Percentiles rank a stretch among this genome's conserved stretches.
phyloP scores from a whole-genome alignment of 768 basidiomycete species.

The Amanita rimosa region DNA sequence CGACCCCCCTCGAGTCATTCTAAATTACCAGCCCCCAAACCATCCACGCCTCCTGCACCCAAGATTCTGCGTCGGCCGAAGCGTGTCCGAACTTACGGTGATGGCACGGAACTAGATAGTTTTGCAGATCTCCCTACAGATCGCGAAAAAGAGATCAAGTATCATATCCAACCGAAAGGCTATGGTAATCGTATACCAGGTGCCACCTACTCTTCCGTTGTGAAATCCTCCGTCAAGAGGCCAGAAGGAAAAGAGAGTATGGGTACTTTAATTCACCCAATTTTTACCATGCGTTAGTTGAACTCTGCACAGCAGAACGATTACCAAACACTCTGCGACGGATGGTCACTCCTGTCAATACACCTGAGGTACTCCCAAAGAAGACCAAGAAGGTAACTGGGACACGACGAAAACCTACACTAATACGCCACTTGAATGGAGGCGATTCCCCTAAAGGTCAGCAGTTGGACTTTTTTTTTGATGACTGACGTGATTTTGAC shows the following conservation, averaged over 20 bases:
- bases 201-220: constrained; percentile 29
- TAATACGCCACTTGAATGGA: constrained; percentile 78
- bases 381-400: constrained; percentile 45
- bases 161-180: constrained; percentile 64
- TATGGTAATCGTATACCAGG: constrained; percentile 53
- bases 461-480: constrained; percentile 12
- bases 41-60: constrained; percentile 30
- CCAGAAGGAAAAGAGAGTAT: constrained; percentile 34
- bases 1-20: constrained; percentile 51
- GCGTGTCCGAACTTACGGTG: constrained; percentile 65
- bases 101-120: constrained; percentile 83
- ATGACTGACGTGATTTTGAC: constrained; percentile 4
- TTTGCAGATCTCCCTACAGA: constrained; percentile 86
- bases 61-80: constrained; percentile 71
- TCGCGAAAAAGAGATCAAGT: constrained; percentile 68
- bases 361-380: constrained; percentile 30
- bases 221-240: constrained; percentile 34
- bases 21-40: constrained; percentile 21
- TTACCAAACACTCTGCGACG: constrained; percentile 46
- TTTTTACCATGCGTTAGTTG: constrained; percentile 9
- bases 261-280: constrained; percentile 10
- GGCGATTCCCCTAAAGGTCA: constrained; percentile 61
- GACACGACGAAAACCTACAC: constrained; percentile 67
- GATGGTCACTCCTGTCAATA: constrained; percentile 43
- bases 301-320: constrained; percentile 21